phyloP scores from a whole-genome alignment of 345 rosid species.

The Dimocarpus longan region DNA sequence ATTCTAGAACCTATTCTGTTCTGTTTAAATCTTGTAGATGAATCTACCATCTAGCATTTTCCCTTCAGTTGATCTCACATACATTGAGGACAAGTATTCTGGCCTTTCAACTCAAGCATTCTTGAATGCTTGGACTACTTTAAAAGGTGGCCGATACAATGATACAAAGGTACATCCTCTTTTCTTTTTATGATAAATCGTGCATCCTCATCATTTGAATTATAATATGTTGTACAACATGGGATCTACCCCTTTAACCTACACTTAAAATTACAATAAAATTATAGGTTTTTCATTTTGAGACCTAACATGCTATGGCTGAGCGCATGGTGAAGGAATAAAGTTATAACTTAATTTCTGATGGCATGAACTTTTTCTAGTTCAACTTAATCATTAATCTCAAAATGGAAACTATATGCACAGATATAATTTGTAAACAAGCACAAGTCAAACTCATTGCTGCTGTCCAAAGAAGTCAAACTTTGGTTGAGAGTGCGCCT shows the following conservation, averaged over 20 bases:
- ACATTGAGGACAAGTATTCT: conserved; percentile 77
- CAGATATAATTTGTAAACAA: background rate
- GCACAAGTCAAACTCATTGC: background rate
- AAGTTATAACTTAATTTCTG: background rate
- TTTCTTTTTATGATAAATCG: background rate
- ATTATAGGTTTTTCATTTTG: background rate
- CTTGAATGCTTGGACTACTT: conserved; percentile 70
- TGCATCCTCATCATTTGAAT: background rate
- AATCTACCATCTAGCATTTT: conserved; percentile 77
- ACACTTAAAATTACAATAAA: background rate
- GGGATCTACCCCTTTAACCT: background rate
- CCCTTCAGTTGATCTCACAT: conserved; percentile 82
- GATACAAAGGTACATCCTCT: conserved; percentile 54
- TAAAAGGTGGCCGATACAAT: conserved; percentile 40
- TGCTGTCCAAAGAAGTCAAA: background rate
- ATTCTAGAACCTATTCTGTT: conserved; percentile 5
- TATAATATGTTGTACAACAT: background rate
- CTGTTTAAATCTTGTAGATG: conserved; percentile 55
- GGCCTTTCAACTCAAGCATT: conserved; percentile 73
- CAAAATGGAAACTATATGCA: no score
- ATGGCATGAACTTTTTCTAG: background rate
- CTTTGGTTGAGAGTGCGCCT: background rate
- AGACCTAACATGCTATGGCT: background rate
- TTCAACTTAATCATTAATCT: no score
- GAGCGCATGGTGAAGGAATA: background rate